phyloP scores from a whole-genome alignment of 352 stramenopile species.

The Globisporangium irregulare region DNA sequence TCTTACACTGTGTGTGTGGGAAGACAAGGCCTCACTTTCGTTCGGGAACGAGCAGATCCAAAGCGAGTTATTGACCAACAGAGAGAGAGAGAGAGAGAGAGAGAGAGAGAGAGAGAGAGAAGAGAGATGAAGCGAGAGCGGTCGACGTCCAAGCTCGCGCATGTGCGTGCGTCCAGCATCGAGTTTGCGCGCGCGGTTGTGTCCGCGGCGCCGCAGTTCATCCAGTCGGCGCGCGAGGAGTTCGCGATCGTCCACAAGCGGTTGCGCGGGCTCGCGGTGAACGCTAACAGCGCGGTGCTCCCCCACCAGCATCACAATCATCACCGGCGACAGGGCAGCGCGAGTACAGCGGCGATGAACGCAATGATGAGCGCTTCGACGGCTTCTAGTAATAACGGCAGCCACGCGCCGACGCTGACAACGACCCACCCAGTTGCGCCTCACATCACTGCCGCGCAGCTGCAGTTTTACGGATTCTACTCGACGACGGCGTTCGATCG shows the following conservation, averaged over 20 bases:
- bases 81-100: neutral
- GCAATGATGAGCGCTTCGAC: conserved; percentile 6
- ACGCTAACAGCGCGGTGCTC: conserved; percentile 9
- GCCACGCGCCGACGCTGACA: conserved; percentile 10
- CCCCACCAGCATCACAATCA: conserved; percentile 10
- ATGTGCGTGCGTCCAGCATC: conserved; percentile 20
- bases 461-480: conserved; percentile 30
- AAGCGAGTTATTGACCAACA: neutral
- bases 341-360: conserved; percentile 12
- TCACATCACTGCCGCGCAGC: conserved; percentile 7
- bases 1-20: neutral
- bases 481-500: conserved; percentile 37
- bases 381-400: neutral
- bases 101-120: conserved; percentile 1
- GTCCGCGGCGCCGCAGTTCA: conserved; percentile 9
- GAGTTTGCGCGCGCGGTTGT: conserved; percentile 15
- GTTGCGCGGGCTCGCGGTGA: conserved; percentile 26
- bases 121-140: conserved; percentile 46
- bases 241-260: conserved; percentile 41
- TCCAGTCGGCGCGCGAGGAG: conserved; percentile 23
- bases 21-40: neutral
- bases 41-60: neutral
- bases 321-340: conserved; percentile 3
- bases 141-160: conserved; percentile 26
- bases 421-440: neutral